Evolutionary conservation across 768 basidiomycete genomes (phyloP), one percentile per base, ranked within the genome.

Genomic region (Phaeotremella skinneri): DNA sequence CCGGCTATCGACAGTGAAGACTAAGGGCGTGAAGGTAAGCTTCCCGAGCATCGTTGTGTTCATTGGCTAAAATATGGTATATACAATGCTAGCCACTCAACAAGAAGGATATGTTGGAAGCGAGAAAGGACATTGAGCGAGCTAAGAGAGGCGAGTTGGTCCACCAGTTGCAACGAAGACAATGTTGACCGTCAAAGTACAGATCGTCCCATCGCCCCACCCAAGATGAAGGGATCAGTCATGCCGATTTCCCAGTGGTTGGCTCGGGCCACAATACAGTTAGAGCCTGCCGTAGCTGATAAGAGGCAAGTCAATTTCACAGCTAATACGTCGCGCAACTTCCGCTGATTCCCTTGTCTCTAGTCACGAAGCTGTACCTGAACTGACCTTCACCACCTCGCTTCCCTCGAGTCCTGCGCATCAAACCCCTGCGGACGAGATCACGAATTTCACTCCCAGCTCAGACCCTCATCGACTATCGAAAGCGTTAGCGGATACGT

Each of bases 81-180:
- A 37, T 37, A 37, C 34, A 23, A 23, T 37, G 17, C 4, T 25
- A 69, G 65, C 47, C 65, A 23, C 41, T 66, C 29, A 70, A 61
- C 48, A 65, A 66, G 58, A 62, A 61, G 31, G 69, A 70, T 4
- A 23, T 27, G 13, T 47, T 58, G 37, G 51, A 54, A 30, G 54
- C 62, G 52, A 37, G 55, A 34, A 61, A 58, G 21, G 69, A 70
- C 41, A 57, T 67, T 25, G 63, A 58, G 29, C 42, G 63, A 21
- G 64, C 64, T 9, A 47, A 56, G 11, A 47, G 62, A 57, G 56
- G 66, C 63, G 26, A 32, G 66, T 62, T 34, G 7, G 9, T 39
- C n/a, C 37, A 9, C 9, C 37, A 9, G n/a, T 39, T n/a, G n/a
- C n/a, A n/a, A n/a, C n/a, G n/a, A n/a, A n/a, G 9, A 39, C n/a